These are phyloP conservation scores for Bacidia gigantensis DNA, from an alignment of 495 filamentous ascomycete genomes.

Conservation along the genomic window DNA sequence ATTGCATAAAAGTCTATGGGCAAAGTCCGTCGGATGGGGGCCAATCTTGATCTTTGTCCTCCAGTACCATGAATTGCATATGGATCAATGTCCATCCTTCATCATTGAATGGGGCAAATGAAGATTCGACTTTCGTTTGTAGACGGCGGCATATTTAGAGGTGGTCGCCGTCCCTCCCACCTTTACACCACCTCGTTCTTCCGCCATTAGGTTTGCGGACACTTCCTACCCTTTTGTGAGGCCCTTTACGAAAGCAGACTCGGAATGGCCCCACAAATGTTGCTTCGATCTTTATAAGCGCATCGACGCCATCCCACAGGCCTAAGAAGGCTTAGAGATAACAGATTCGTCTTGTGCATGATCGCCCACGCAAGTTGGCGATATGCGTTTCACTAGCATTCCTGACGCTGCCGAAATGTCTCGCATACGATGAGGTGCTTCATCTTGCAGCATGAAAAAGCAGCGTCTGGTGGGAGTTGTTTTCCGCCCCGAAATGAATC, in stretches of 20 bases:
- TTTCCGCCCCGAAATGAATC: too few relatives aligned
- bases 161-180: neutral
- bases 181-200: neutral
- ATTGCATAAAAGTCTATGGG: too few relatives aligned
- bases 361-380: neutral
- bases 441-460: neutral
- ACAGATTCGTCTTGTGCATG: neutral
- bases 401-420: neutral
- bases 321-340: neutral
- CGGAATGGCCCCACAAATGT: too few relatives aligned
- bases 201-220: neutral
- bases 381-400: neutral
- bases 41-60: neutral
- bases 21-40: too few relatives aligned
- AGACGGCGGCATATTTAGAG: too few relatives aligned
- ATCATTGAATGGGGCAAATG: too few relatives aligned
- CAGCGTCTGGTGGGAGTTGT: neutral
- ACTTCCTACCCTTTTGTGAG: neutral
- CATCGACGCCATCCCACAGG: neutral
- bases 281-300: too few relatives aligned
- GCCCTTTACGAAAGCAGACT: too few relatives aligned
- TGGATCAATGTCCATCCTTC: too few relatives aligned
- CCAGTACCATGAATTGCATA: too few relatives aligned
- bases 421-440: neutral
- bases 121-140: too few relatives aligned